A percentile compares a stretch with the other conserved stretches of the same genome.
phyloP scores from a whole-genome alignment of 2,329 filamentous ascomycete genomes.

The Colletotrichum cordylinicola region DNA sequence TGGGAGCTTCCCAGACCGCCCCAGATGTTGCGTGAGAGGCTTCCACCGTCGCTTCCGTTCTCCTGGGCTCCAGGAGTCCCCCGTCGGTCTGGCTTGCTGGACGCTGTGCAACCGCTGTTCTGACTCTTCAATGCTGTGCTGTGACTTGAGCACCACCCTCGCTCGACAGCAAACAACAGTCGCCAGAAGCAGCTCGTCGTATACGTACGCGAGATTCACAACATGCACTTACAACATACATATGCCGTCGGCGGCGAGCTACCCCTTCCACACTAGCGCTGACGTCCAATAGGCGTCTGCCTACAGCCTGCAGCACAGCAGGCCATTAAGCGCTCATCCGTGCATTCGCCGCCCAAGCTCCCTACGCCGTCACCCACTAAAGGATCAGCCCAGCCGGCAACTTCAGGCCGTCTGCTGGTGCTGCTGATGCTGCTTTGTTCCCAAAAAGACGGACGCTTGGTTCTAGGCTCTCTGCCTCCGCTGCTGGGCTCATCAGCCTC shows the following conservation, averaged over 20 bases:
- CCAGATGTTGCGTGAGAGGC: neutral
- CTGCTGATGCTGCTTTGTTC: neutral
- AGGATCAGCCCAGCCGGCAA: neutral
- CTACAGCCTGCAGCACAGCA: neutral
- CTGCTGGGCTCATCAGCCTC: neutral
- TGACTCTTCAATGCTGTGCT: neutral
- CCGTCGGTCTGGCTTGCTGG: neutral
- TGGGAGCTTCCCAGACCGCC: neutral
- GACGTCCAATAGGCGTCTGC: neutral
- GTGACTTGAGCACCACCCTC: neutral
- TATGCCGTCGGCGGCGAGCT: neutral
- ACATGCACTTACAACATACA: neutral
- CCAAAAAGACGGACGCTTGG: neutral
- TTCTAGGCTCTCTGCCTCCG: neutral
- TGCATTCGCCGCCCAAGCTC: neutral
- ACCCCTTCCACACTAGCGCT: neutral
- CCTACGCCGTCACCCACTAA: neutral
- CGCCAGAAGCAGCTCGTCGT: neutral
- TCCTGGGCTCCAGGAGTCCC: neutral
- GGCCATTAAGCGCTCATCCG: neutral
- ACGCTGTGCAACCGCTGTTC: neutral
- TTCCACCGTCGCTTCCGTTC: neutral
- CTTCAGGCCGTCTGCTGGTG: neutral
- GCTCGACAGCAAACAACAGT: neutral
- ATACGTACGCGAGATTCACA: neutral